Percentiles rank a stretch among this genome's conserved stretches.
phyloP scores from a whole-genome alignment of 2,329 filamentous ascomycete genomes.

The Pyrenochaeta sp. region DNA sequence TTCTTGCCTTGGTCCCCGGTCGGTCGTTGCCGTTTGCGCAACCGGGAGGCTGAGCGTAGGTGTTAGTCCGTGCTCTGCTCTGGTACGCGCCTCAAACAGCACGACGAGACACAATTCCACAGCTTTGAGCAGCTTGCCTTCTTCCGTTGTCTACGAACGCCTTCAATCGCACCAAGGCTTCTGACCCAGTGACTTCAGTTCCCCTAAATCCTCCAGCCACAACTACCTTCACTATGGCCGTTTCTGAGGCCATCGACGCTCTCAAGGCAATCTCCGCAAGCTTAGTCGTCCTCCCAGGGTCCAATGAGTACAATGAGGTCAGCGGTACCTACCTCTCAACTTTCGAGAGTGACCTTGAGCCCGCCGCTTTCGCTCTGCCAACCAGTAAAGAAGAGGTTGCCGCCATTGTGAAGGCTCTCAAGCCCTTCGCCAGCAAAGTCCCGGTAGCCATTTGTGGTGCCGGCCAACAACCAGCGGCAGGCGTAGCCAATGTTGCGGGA shows the following conservation, averaged over 20 bases:
- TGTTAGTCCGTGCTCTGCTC: neutral
- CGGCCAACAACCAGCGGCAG: neutral
- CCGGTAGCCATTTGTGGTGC: neutral
- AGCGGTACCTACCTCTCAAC: constrained; percentile 1
- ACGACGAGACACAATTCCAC: neutral
- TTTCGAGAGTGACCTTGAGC: neutral
- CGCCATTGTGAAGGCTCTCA: neutral
- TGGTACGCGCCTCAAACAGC: neutral
- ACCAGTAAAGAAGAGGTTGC: neutral
- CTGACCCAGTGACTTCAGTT: neutral
- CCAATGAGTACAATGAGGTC: neutral
- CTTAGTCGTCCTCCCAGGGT: neutral
- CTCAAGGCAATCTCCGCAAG: neutral
- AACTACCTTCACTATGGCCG: neutral
- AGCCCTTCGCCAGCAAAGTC: neutral
- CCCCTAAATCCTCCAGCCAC: neutral
- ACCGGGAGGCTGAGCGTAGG: neutral
- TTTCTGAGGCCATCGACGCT: neutral
- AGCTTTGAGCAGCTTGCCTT: neutral
- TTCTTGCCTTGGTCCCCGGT: neutral
- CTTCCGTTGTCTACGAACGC: neutral
- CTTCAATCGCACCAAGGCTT: neutral
- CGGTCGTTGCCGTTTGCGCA: neutral
- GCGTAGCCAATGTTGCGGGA: constrained; percentile 1
- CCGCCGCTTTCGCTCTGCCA: neutral